Conservation (phyloP, 371 early-diverging fungal species). For the Funneliformis caledonium region DNA sequence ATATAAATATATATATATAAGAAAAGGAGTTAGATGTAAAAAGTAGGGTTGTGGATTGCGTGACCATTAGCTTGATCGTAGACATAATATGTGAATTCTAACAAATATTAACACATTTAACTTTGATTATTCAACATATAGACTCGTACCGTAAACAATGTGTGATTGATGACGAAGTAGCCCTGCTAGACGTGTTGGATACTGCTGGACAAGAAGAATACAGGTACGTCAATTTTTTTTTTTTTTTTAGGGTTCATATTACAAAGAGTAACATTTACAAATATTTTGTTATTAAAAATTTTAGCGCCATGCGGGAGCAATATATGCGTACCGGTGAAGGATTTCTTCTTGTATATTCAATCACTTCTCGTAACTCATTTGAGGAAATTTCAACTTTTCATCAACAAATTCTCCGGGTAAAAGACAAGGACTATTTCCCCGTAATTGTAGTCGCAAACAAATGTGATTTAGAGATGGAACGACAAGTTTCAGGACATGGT, state of each 20-base stretch:
- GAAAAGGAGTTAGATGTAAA: neutral
- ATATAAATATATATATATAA: neutral
- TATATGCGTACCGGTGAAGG: slow-evolving; percentile 92
- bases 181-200: slow-evolving; percentile 89
- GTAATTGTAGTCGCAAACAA: slow-evolving; percentile 95
- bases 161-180: slow-evolving; percentile 80
- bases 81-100: neutral
- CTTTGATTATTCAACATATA: slow-evolving; percentile 37
- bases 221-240: slow-evolving; percentile 51
- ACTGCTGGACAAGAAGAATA: slow-evolving; percentile 96
- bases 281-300: neutral
- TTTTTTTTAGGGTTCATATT: neutral
- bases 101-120: slow-evolving; percentile 6
- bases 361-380: slow-evolving; percentile 76
- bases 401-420: slow-evolving; percentile 80
- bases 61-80: too few relatives aligned
- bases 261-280: neutral
- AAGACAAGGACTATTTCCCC: slow-evolving; percentile 83
- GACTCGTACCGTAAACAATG: slow-evolving; percentile 93
- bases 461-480: slow-evolving; percentile 83
- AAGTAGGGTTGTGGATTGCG: neutral
- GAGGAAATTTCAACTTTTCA: slow-evolving; percentile 80
- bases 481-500: slow-evolving; percentile 75
- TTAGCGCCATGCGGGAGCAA: slow-evolving; percentile 44
- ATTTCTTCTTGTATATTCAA: slow-evolving; percentile 80